A percentile compares a stretch with the other conserved stretches of the same genome.
phyloP scores from a whole-genome alignment of 75 land plant species.

The Pinus albicaulis region DNA sequence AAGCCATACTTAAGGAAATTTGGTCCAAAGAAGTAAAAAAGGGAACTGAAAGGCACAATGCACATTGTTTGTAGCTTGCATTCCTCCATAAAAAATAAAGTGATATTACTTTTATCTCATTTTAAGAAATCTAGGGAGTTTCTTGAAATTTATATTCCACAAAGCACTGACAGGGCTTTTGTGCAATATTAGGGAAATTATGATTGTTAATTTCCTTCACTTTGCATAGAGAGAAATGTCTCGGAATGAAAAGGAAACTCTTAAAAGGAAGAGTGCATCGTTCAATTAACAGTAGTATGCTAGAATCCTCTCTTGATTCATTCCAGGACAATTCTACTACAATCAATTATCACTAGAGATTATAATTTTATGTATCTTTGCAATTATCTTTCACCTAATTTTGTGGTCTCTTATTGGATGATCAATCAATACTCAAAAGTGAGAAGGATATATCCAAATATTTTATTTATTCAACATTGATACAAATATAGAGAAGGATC shows the following conservation, averaged over 20 bases:
- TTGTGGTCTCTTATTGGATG: constrained; percentile 17
- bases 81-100: constrained; percentile 73
- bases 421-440: constrained; percentile 30
- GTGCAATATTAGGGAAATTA: constrained; percentile 94
- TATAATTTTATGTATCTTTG: too few species aligned
- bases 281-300: too few species aligned
- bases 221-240: too few species aligned
- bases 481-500: constrained; percentile 20
- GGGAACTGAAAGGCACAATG: constrained; percentile 66
- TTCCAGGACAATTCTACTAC: too few species aligned
- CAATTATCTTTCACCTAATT: too few species aligned
- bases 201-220: too few species aligned
- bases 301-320: too few species aligned
- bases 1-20: neutral
- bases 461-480: constrained; percentile 9
- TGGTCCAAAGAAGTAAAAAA: constrained; percentile 11
- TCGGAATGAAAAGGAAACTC: too few species aligned
- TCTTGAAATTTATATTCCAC: constrained; percentile 83
- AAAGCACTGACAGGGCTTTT: constrained; percentile 75
- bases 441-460: constrained; percentile 39
- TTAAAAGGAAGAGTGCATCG: too few species aligned
- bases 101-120: constrained; percentile 68
- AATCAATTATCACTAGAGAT: too few species aligned
- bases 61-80: constrained; percentile 77
- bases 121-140: constrained; percentile 92